phyloP scores from a whole-genome alignment of 768 basidiomycete species.

The Boletus bicolor region DNA sequence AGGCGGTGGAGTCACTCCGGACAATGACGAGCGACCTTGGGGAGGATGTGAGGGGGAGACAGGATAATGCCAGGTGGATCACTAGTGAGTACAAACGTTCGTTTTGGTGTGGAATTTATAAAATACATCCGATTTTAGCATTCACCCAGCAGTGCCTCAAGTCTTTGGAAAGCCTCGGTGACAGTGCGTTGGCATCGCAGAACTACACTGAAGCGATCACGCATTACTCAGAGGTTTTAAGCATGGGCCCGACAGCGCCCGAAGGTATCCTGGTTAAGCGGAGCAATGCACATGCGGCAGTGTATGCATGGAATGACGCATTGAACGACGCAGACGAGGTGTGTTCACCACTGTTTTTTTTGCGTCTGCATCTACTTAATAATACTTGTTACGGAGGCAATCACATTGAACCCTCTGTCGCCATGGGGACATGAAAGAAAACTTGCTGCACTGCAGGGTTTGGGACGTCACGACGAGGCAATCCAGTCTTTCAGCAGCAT shows the following conservation, averaged over 20 bases:
- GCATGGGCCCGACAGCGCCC: not conserved
- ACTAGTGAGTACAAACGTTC: not conserved
- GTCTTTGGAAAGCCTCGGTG: not conserved
- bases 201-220: not conserved
- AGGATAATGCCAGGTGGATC: conserved; percentile 1
- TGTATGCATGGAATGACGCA: not conserved
- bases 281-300: not conserved
- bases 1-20: not conserved
- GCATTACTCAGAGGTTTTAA: not conserved
- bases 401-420: not conserved
- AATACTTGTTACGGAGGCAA: not conserved
- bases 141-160: not conserved
- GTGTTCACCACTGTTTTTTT: not conserved
- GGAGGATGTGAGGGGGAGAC: not conserved
- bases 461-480: conserved; percentile 7
- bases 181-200: not conserved
- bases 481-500: not conserved
- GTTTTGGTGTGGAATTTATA: not conserved
- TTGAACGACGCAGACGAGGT: conserved; percentile 1
- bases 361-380: not conserved
- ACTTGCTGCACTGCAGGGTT: conserved; percentile 1
- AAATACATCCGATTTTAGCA: not conserved
- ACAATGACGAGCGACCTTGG: not conserved
- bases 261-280: conserved; percentile 1
- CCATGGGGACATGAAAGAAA: conserved; percentile 1